phyloP scores from a whole-genome alignment of 768 basidiomycete species.

The Leccinum subgranulosum region DNA sequence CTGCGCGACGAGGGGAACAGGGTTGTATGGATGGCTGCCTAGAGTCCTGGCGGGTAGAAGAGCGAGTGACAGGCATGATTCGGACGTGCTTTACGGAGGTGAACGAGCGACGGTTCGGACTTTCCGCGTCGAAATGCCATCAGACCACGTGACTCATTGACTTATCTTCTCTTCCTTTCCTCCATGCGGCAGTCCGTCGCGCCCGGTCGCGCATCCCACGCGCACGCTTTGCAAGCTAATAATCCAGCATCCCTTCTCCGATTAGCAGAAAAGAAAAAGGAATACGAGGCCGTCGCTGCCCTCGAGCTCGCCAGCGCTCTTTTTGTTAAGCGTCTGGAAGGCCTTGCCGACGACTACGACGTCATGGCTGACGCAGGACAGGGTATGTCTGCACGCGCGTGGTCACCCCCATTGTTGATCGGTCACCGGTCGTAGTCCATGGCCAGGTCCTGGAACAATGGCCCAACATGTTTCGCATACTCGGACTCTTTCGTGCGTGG shows the following conservation, averaged over 20 bases:
- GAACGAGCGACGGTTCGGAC: neutral
- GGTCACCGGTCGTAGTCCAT: conserved; percentile 45
- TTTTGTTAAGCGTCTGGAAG: conserved; percentile 66
- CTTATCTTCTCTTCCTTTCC: neutral
- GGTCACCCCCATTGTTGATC: neutral
- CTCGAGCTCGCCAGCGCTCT: conserved; percentile 61
- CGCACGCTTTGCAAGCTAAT: conserved; percentile 36
- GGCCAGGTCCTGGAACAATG: conserved; percentile 78
- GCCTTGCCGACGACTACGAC: conserved; percentile 67
- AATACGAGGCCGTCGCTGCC: conserved; percentile 71
- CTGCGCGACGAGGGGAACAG: conserved; percentile 8
- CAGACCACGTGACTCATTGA: conserved; percentile 13
- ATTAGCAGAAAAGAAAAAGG: conserved; percentile 76
- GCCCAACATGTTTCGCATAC: conserved; percentile 80
- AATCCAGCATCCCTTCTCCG: conserved; percentile 52
- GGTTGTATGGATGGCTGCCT: conserved; percentile 1
- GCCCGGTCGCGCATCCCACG: conserved; percentile 49
- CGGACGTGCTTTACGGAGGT: neutral
- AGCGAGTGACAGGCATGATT: conserved; percentile 30
- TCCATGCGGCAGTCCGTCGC: conserved; percentile 57
- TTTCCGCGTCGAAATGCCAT: conserved; percentile 11
- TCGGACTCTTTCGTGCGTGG: conserved; percentile 62
- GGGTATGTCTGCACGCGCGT: conserved; percentile 37
- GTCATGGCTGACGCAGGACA: conserved; percentile 75
- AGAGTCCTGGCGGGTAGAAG: conserved; percentile 20